Evolutionary conservation across 495 filamentous ascomycete species (phyloP), one percentile per base, ranked within the genome.

Genomic region (Amniculicola lignicola): DNA sequence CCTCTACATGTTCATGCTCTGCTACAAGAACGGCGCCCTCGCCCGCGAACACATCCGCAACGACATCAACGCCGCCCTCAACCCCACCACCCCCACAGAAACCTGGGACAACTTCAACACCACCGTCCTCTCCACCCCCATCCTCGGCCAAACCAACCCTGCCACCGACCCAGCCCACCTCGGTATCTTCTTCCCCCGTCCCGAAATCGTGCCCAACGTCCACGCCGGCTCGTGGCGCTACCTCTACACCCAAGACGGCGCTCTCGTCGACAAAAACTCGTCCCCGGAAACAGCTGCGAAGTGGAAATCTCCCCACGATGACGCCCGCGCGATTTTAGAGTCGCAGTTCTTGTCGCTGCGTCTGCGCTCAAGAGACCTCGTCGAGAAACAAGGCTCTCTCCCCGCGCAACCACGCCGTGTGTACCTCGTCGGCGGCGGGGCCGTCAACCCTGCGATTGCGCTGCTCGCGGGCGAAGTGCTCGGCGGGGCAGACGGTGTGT

Each of bases 1-100:
- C 9, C 62, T 74, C 2, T 74, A 74, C 63, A 75, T 98, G 91
- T 98, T 98, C 72, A 98, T 98, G 93, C 85, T 98, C 24, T 98
- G 93, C 76, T 98, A 97, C 77, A 96, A 96, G 72, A 98, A 98
- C 74, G 93, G 93, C 54, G 89, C 88, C 0, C 80, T 97, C 0
- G 93, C 93, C 0, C 88, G 93, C 38, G 93, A 98, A 67, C 81
- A 87, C 42, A 79, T 96, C 51, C 85, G 92, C 25, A 87, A 98
- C 66, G 77, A 76, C 14, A 73, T 84, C 62, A 80, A 81, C 57
- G 70, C 61, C 68, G 70, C 61, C 68, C 79, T 3, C 73, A 75
- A 61, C 61, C 41, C 68, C 76, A 55, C 73, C 11, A 67, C 65
- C 19, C 48, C 67, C 5, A 35, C 70, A 2, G 79, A 84, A 41